Evolutionary conservation across 805 yeast species (phyloP), one percentile per base, ranked within the genome.

Genomic region (Teunomyces lycoperdinae): DNA sequence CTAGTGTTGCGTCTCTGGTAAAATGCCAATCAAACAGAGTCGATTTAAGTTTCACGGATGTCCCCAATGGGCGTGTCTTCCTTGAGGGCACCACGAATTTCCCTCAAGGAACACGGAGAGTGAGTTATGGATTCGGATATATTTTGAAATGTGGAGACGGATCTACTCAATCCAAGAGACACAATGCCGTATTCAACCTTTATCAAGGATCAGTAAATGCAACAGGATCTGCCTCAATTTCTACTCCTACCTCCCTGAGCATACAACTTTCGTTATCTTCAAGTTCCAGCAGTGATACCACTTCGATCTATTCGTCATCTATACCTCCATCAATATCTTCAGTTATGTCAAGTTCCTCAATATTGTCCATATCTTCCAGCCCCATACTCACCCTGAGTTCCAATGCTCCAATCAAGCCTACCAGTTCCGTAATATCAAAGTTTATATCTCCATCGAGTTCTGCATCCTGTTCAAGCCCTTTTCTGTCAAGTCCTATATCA

Each of bases 41-140:
- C 10, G 43, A 41, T 7, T 28, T 47, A 10, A 27, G 28, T 3
- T 49, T 54, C 30, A 36, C 45, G 2, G 31, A 34, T 14, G 44
- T 57, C n/a, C 45, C 52, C 5, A 43, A 13, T 9, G 54, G 55
- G 0, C 46, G 58, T 40, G 50, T 50, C 4, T 58, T 56, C 39
- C 26, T 56, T 14, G 42, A 51, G 28, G 61, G 58, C 3, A 33
- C 50, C 31, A 50, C 50, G 38, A 31, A n/a, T 9, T 50, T 48
- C 41, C 50, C 56, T 1, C 7, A 27, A 3, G 39, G 33, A 11
- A 24, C 42, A 1, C 35, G 24, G 16, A 16, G 43, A 8, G 49
- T 54, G 4, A 47, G 44, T 8, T 54, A 53, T 32, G 33, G 35
- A 13, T 54, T 48, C 30, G 44, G 40, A 8, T 49, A 53, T 26